phyloP scores from a whole-genome alignment of 2,329 filamentous ascomycete genomes.

The Mycogone perniciosa region DNA sequence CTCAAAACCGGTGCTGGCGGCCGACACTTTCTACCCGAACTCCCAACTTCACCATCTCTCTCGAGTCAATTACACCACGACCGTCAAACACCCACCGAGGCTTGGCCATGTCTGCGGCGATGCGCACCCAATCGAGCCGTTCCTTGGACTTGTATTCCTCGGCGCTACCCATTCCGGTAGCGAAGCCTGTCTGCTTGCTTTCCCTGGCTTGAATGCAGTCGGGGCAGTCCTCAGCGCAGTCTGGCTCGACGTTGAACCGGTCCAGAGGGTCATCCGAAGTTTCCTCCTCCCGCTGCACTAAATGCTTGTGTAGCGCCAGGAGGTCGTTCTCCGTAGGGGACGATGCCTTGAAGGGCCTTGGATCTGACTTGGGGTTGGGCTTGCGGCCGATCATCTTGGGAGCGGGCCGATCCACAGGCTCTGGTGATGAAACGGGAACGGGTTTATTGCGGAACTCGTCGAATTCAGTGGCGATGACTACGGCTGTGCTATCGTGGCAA shows the following conservation, averaged over 20 bases:
- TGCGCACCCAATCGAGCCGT: slow-evolving; percentile 45
- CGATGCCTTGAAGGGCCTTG: slow-evolving; percentile 36
- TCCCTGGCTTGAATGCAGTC: slow-evolving; percentile 42
- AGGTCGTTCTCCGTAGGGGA: slow-evolving; percentile 39
- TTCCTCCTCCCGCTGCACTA: slow-evolving; percentile 29
- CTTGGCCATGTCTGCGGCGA: slow-evolving; percentile 43
- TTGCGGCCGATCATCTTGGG: slow-evolving; percentile 30
- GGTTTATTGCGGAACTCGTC: slow-evolving; percentile 47
- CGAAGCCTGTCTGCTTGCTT: slow-evolving; percentile 32
- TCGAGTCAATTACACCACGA: slow-evolving; percentile 45
- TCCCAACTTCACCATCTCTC: slow-evolving; percentile 43
- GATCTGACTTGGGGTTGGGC: slow-evolving; percentile 38
- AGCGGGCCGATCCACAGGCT: slow-evolving; percentile 19
- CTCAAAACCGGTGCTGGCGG: slow-evolving; percentile 37
- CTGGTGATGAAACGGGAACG: slow-evolving; percentile 24
- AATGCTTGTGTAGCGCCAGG: slow-evolving; percentile 41
- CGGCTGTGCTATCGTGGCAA: slow-evolving; percentile 42
- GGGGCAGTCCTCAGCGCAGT: slow-evolving; percentile 40
- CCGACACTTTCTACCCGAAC: slow-evolving; percentile 49
- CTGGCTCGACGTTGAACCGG: slow-evolving; percentile 39
- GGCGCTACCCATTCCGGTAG: slow-evolving; percentile 37
- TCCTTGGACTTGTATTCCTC: slow-evolving; percentile 42
- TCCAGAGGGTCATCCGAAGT: slow-evolving; percentile 38
- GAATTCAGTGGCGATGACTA: slow-evolving; percentile 51
- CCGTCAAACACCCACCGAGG: slow-evolving; percentile 53